Evolutionary conservation across 2,329 filamentous ascomycete genomes (phyloP), one percentile per base, ranked within the genome.

Genomic region (Chaetomium strumarium): DNA sequence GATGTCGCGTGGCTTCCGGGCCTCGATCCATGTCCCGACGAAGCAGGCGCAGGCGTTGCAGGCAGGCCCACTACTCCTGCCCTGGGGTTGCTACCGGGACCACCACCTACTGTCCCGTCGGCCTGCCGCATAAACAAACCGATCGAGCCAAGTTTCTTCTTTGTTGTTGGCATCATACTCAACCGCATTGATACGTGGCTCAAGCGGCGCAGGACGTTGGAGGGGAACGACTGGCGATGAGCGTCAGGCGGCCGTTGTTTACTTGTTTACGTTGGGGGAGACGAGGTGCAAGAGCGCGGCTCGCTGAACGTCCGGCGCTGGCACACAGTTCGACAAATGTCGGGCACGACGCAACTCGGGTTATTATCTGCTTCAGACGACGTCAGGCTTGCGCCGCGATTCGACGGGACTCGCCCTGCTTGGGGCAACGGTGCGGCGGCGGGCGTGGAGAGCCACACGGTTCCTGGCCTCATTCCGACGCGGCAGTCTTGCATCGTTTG

Each of bases 121-220:
- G 50, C 49, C 34, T 60, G 57, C 10, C 61, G 55, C 42, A 51
- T 56, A 41, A 63, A 63, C 49, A 63, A 37, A 11, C 58, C 57
- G 43, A 64, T 64, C 66, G 67, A 70, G 67, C 73, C 60, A 37
- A 66, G 51, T 57, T 64, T 66, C 53, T 62, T 64, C 49, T 61
- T 64, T 34, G 64, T 60, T 19, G 61, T 62, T 42, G 64, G 64
- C 60, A 65, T 64, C 63, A 66, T 66, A 20, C 53, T 64, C 44
- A 60, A n/a, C 46, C 56, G 54, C 58, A 64, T 64, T 37, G 29
- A 39, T 24, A 38, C 13, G 12, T 19, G 14, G 16, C 40, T 34
- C 30, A 33, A 34, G 31, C 33, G 41, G 24, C 47, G 51, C 47
- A 45, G 41, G 11, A n/a, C 13, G 14, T 55, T 55, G 52, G 50